phyloP scores from a whole-genome alignment of 805 yeast genomes.

The Huiozyma sinensis region DNA sequence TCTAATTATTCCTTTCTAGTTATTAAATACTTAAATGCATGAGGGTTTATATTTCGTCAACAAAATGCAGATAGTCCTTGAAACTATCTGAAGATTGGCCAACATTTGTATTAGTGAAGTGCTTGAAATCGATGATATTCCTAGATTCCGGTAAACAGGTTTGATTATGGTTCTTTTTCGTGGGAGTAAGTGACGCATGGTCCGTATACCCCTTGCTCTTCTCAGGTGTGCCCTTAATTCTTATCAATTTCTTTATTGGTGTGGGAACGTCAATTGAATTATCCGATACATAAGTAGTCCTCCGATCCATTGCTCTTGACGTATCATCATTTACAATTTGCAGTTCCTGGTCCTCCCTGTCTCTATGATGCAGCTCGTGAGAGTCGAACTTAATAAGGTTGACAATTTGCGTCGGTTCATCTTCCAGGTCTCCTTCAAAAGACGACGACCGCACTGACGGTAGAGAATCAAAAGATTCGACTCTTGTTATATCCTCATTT shows the following conservation, averaged over 20 bases:
- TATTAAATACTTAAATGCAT: background rate
- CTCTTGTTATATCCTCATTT: background rate
- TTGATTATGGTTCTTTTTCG: background rate
- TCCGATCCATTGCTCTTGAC: too few species aligned
- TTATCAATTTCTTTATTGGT: conserved; percentile 18
- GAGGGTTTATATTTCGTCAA: conserved; percentile 8
- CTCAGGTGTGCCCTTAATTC: conserved; percentile 15
- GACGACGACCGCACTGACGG: background rate
- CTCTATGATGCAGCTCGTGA: background rate
- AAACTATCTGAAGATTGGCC: conserved; percentile 14
- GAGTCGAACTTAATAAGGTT: background rate
- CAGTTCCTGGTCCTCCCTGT: conserved; percentile 4
- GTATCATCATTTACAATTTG: conserved; percentile 7
- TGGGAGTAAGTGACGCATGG: too few species aligned
- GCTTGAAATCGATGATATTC: conserved; percentile 3
- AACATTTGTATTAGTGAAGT: too few species aligned
- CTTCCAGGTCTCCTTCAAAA: background rate
- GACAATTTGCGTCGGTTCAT: background rate
- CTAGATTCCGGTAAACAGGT: conserved; percentile 2
- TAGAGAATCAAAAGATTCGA: background rate
- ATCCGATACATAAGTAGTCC: too few species aligned
- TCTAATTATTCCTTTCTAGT: background rate
- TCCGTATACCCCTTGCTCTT: background rate
- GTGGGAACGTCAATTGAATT: too few species aligned
- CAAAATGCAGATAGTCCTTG: conserved; percentile 18